These are phyloP conservation scores for Linaria vulgaris DNA, from an alignment of 257 asterid genomes.

Conservation along the genomic window DNA sequence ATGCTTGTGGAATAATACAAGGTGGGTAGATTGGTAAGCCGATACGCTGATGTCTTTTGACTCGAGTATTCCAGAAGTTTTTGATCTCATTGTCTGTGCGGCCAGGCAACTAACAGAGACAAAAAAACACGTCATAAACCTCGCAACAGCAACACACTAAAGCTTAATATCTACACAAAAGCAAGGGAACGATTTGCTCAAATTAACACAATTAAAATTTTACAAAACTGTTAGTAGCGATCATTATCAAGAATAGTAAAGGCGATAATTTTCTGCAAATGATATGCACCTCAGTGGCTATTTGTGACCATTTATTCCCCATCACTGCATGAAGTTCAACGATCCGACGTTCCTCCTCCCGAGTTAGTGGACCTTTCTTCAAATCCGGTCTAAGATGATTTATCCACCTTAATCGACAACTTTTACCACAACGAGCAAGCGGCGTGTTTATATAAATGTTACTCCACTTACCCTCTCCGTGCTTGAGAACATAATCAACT, in stretches of 20 bases:
- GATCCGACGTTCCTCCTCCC: slow-evolving; percentile 51
- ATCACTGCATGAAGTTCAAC: slow-evolving; percentile 58
- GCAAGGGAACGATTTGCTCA: too few relatives aligned
- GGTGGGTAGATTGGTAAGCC: slow-evolving; percentile 64
- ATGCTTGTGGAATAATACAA: slow-evolving; percentile 31
- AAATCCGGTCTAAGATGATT: slow-evolving; percentile 68
- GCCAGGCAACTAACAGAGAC: slow-evolving; percentile 49
- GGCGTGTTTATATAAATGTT: slow-evolving; percentile 56
- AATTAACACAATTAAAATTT: neutral
- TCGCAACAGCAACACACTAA: neutral
- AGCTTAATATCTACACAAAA: neutral
- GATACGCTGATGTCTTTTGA: slow-evolving; percentile 52
- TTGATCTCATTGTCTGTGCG: slow-evolving; percentile 68
- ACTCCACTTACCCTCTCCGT: slow-evolving; percentile 72
- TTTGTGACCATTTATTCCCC: slow-evolving; percentile 71
- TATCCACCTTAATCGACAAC: slow-evolving; percentile 71
- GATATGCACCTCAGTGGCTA: slow-evolving; percentile 58
- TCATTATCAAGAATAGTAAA: neutral
- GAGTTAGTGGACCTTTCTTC: slow-evolving; percentile 57
- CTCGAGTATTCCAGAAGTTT: slow-evolving; percentile 66
- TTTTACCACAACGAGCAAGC: slow-evolving; percentile 72
- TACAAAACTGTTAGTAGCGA: neutral
- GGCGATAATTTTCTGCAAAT: too few relatives aligned
- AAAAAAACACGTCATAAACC: neutral
- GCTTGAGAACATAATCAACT: slow-evolving; percentile 45